A percentile compares a stretch with the other conserved stretches of the same genome.
phyloP scores from a whole-genome alignment of 352 stramenopile genomes.

The Phytophthora hybrid region DNA sequence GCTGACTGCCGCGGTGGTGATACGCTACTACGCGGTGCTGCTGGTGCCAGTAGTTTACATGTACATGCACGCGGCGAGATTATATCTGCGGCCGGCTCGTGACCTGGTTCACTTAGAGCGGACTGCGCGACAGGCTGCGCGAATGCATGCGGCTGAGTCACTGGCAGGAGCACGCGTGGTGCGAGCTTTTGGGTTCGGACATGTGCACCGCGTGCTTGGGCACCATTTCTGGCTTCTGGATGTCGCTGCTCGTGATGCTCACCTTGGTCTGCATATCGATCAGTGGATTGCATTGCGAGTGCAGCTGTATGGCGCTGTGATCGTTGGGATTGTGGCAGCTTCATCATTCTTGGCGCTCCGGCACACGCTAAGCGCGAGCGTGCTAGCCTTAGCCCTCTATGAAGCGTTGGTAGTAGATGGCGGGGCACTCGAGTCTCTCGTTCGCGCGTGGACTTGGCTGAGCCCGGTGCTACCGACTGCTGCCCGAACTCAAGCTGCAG shows the following conservation, averaged over 20 bases:
- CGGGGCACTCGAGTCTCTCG: conserved; percentile 86
- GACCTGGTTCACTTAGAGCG: conserved; percentile 74
- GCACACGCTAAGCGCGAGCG: conserved; percentile 57
- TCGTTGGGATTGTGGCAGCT: conserved; percentile 58
- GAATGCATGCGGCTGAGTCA: conserved; percentile 59
- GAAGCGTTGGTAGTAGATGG: conserved; percentile 91
- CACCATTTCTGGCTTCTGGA: conserved; percentile 76
- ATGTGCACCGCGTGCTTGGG: conserved; percentile 65
- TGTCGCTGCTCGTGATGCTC: conserved; percentile 59
- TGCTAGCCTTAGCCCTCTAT: conserved; percentile 92
- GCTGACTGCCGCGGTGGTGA: conserved; percentile 82
- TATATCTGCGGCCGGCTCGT: conserved; percentile 71
- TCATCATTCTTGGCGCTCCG: conserved; percentile 50
- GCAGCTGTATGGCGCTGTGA: conserved; percentile 63
- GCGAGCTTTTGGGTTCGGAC: conserved; percentile 71
- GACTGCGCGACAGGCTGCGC: conserved; percentile 59
- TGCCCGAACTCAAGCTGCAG: conserved; percentile 32
- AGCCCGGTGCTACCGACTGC: conserved; percentile 35
- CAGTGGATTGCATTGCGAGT: conserved; percentile 76
- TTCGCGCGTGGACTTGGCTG: conserved; percentile 85
- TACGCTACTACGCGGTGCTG: conserved; percentile 83
- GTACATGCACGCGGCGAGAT: conserved; percentile 66
- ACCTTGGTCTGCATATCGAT: conserved; percentile 63
- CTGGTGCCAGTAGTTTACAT: conserved; percentile 87
- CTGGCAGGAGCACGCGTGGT: conserved; percentile 65